Conservation (phyloP, 1,284 basidiomycete genomes). For the Mixia osmundae region DNA sequence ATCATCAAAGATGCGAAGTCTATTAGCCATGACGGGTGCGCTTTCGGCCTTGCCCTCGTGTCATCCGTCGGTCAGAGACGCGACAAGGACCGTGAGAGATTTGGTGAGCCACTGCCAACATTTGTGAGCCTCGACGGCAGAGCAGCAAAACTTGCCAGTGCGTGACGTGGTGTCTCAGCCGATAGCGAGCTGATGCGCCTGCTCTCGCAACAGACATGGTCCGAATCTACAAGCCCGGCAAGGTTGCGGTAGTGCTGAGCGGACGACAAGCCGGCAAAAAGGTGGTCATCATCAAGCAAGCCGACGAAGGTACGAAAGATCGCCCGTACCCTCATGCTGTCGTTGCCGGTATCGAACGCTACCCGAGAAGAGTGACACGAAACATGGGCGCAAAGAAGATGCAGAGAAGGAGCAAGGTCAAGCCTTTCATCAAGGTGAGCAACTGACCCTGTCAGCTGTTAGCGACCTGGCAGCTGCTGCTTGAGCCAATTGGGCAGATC, state of each 20-base stretch:
- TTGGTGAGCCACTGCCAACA: too few species aligned
- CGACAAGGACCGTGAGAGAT: too few species aligned
- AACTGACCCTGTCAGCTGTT: background rate
- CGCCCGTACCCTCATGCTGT: conserved; percentile 84
- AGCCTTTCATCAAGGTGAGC: conserved; percentile 92
- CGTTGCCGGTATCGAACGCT: conserved; percentile 84
- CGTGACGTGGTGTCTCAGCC: too few species aligned
- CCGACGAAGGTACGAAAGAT: conserved; percentile 70
- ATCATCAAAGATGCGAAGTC: too few species aligned
- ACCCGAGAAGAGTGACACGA: conserved; percentile 84
- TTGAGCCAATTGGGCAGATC: background rate
- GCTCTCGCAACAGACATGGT: too few species aligned
- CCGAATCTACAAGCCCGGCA: conserved; percentile 78
- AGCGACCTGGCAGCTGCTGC: background rate
- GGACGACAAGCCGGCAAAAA: conserved; percentile 89
- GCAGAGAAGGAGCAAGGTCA: conserved; percentile 71
- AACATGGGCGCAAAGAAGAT: conserved; percentile 91
- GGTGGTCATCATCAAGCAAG: conserved; percentile 70
- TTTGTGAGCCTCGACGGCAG: too few species aligned
- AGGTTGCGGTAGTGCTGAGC: conserved; percentile 87
- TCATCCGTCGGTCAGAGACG: too few species aligned
- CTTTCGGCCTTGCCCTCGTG: too few species aligned
- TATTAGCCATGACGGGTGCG: too few species aligned
- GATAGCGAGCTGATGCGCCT: too few species aligned
- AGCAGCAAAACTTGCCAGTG: too few species aligned